Conservation (phyloP, 2,329 filamentous ascomycete genomes). For the Colletotrichum gloeosporioides region DNA sequence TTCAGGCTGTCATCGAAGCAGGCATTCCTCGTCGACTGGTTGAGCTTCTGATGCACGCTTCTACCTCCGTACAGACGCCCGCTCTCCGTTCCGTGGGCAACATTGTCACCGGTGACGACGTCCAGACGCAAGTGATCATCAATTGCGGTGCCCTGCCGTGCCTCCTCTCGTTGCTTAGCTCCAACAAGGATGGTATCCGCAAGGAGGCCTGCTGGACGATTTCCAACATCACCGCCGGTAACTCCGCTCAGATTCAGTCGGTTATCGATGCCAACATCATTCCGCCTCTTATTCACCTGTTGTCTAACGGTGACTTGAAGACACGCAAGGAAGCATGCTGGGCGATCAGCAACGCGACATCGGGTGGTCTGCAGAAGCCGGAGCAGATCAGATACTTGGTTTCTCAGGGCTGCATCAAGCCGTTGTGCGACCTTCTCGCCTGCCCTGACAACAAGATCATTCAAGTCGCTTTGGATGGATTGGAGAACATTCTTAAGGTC, state of each 20-base stretch:
- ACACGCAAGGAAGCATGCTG: slow-evolving; percentile 99
- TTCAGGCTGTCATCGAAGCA: slow-evolving; percentile 97
- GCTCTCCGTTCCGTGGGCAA: slow-evolving; percentile 97
- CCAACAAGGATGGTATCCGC: slow-evolving; percentile 97
- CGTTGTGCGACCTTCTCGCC: slow-evolving; percentile 89
- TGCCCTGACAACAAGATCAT: slow-evolving; percentile 99
- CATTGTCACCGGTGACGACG: slow-evolving; percentile 97
- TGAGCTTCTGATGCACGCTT: slow-evolving; percentile 96
- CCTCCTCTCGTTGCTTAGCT: slow-evolving; percentile 91
- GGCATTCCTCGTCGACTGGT: slow-evolving; percentile 96
- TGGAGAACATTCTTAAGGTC: slow-evolving; percentile 99
- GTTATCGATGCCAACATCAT: slow-evolving; percentile 98
- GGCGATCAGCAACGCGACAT: slow-evolving; percentile 99
- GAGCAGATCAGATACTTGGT: slow-evolving; percentile 98
- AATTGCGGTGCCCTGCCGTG: slow-evolving; percentile 95
- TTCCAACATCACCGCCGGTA: slow-evolving; percentile 97
- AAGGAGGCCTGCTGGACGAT: slow-evolving; percentile 99
- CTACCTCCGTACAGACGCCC: slow-evolving; percentile 96
- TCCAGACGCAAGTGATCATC: slow-evolving; percentile 99
- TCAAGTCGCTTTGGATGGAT: slow-evolving; percentile 93
- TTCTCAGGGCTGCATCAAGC: slow-evolving; percentile 93
- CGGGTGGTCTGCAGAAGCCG: slow-evolving; percentile 96
- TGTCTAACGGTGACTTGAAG: slow-evolving; percentile 98
- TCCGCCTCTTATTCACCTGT: slow-evolving; percentile 91
- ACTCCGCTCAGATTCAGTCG: slow-evolving; percentile 95